Evolutionary conservation across 2,329 filamentous ascomycete species (phyloP), one percentile per base, ranked within the genome.

Genomic region (Fusarium sterilihyphosum): DNA sequence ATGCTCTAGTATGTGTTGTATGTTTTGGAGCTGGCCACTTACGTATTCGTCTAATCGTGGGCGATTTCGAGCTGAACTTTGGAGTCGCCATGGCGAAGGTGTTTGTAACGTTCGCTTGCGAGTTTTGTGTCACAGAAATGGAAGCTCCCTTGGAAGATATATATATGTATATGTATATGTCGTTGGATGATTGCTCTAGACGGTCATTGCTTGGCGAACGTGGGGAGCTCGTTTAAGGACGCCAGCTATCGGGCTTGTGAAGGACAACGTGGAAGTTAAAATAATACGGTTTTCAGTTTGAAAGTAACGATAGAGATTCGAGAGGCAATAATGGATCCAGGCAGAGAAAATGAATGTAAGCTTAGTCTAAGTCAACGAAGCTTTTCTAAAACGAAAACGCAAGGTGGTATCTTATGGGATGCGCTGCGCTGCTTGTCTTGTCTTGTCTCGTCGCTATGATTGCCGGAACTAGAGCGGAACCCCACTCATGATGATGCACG

Each of bases 31-130:
- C 68, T 65, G n/a, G 53, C 47, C 29, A 81, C 90, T 78, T 87
- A 94, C 93, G 87, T 82, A 97, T 96, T 81, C 94, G 93, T 83
- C 93, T 92, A 81, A 96, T 94, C 35, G 94, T 96, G 49, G 94
- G 93, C 73, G 92, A 95, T 81, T 94, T 95, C 77, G 92, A 90
- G 82, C 92, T 94, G 85, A 93, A 84, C 76, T 86, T 81, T 31
- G 82, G 78, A 31, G 80, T 84, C 47, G 85, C 81, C 84, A 86
- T 87, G 70, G 11, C 46, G 18, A 62, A 35, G 18, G 3, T 24
- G 40, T 20, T 8, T 33, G 41, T 10, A 24, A 22, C 17, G 8
- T 40, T 18, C 17, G 17, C 33, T 57, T 41, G 6, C n/a, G 33
- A 18, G 17, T 20, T 22, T 16, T 4, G 29, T 17, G 18, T 54